Conservation (phyloP, 1,284 basidiomycete species). For the Ganoderma lingzhi region DNA sequence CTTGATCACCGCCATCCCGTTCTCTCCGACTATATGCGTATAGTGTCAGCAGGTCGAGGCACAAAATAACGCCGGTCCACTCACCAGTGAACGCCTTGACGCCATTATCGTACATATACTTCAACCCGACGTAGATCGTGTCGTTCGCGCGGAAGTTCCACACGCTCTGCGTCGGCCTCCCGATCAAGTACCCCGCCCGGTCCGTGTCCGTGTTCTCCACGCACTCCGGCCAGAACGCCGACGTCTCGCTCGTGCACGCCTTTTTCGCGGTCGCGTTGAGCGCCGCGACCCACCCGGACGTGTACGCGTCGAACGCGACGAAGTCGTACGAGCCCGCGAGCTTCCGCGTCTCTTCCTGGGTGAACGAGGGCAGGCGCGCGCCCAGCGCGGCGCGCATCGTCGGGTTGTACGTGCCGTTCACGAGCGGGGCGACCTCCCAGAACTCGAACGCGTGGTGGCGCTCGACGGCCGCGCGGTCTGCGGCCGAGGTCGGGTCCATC, state of each 20-base stretch:
- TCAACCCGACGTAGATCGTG: constrained; percentile 2
- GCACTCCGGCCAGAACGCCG: constrained; percentile 6
- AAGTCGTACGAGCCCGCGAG: constrained; percentile 9
- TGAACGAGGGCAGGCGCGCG: neutral
- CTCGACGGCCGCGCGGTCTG: constrained; percentile 3
- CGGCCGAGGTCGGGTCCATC: neutral
- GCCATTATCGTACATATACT: constrained; percentile 1
- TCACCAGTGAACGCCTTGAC: constrained; percentile 2
- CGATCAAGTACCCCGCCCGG: constrained; percentile 1
- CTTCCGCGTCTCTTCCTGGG: neutral
- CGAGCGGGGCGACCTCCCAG: constrained; percentile 9
- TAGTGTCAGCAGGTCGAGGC: neutral
- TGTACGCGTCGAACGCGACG: constrained; percentile 8
- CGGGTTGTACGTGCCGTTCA: constrained; percentile 10
- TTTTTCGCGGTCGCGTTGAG: neutral
- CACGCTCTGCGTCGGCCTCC: constrained; percentile 8
- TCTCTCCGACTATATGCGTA: neutral
- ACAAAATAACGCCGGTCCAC: neutral
- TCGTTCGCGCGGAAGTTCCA: constrained; percentile 11
- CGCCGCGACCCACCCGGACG: constrained; percentile 2
- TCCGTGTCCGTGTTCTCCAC: constrained; percentile 2
- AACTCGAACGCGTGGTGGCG: constrained; percentile 6
- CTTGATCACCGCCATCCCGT: constrained; percentile 8
- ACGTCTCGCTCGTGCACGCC: neutral
- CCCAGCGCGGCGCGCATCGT: constrained; percentile 7